Evolutionary conservation across 371 early-diverging fungal species (phyloP).

Genomic region (Parasitella parasitica): DNA sequence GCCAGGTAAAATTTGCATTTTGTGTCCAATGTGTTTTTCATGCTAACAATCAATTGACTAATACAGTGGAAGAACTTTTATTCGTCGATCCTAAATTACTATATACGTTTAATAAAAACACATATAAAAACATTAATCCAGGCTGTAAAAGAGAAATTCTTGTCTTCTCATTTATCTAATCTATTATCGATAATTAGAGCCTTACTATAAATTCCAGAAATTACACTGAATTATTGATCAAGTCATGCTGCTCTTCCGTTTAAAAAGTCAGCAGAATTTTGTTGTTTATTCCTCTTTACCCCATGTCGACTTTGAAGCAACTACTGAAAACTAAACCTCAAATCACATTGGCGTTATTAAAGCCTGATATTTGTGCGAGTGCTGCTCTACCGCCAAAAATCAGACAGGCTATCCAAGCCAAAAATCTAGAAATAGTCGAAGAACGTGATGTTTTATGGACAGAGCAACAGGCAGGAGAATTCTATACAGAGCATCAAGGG

Average conservation of each 20-base stretch:
- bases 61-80: constrained; percentile 24
- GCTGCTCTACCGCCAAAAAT: constrained; percentile 42
- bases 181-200: too few relatives aligned
- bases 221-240: constrained; percentile 6
- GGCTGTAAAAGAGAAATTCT: too few relatives aligned
- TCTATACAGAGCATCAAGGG: constrained; percentile 67
- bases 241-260: neutral
- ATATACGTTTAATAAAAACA: neutral
- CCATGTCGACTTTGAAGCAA: neutral
- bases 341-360: constrained; percentile 72
- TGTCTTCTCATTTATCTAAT: too few relatives aligned
- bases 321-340: constrained; percentile 5
- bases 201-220: constrained; percentile 13
- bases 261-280: neutral
- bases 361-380: constrained; percentile 78
- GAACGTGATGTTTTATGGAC: constrained; percentile 60
- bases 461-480: constrained; percentile 56
- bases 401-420: constrained; percentile 42
- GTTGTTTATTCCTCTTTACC: neutral
- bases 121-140: too few relatives aligned
- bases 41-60: neutral
- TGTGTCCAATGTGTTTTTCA: neutral
- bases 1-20: constrained; percentile 54
- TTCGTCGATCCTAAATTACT: constrained; percentile 16
- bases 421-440: constrained; percentile 45